Evolutionary conservation across 192 early-diverging fungal genomes (phyloP).

Genomic region (Physocladia obscura): DNA sequence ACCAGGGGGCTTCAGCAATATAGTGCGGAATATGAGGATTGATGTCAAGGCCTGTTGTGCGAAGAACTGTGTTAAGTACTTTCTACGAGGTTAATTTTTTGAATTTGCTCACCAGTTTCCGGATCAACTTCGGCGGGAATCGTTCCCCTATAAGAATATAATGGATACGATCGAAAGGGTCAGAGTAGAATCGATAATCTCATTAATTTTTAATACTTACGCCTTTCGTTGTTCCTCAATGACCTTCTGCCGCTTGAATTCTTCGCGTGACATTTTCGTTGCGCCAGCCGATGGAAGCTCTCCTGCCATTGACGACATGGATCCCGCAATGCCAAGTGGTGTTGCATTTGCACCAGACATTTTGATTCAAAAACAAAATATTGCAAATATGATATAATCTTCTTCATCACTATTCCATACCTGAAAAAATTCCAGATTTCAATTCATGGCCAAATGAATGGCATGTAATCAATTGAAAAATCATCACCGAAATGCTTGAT

Average conservation of each 20-base stretch:
- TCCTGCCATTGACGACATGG: background rate
- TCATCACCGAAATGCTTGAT: too few species aligned
- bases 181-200: background rate
- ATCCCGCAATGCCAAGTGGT: constrained; percentile 1
- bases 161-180: background rate
- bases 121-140: constrained; percentile 51
- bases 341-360: constrained; percentile 17
- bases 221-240: constrained; percentile 95
- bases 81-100: too few species aligned
- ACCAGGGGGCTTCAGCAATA: constrained; percentile 85
- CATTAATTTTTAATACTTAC: constrained; percentile 34
- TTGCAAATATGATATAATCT: too few species aligned
- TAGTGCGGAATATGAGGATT: constrained; percentile 92
- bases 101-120: too few species aligned
- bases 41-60: constrained; percentile 93
- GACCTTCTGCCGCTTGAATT: constrained; percentile 92
- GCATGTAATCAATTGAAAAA: too few species aligned
- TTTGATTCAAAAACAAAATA: too few species aligned
- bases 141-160: constrained; percentile 38
- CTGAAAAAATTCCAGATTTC: too few species aligned
- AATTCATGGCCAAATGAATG: too few species aligned
- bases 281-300: constrained; percentile 19
- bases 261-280: constrained; percentile 83
- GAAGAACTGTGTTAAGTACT: too few species aligned
- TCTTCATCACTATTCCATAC: too few species aligned